Evolutionary conservation across 2,329 filamentous ascomycete genomes (phyloP), one percentile per base, ranked within the genome.

Genomic region (Mollisia scopiformis): DNA sequence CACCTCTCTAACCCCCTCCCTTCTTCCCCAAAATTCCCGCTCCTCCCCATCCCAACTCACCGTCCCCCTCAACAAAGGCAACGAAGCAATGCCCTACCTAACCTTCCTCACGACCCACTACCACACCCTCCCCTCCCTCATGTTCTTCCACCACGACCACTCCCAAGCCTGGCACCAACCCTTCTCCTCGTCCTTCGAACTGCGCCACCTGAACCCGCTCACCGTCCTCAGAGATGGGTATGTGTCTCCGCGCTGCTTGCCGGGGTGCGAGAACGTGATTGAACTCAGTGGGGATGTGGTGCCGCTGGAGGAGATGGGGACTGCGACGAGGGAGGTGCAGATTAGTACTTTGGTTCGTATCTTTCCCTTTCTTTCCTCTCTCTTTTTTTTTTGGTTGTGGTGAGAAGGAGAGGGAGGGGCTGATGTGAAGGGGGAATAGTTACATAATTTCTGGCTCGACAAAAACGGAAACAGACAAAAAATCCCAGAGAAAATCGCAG

Each of bases 91-190:
- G 80, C 79, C 80, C 23, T 82, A 83, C 67, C 74, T 84, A 14
- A 82, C 77, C 60, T 81, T 71, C 23, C 72, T 69, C 67, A 82
- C 87, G 67, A 84, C 87, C 70, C 79, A 84, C 72, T 88, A 89
- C 74, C 78, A 87, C 63, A 68, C 76, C 5, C 78, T 89, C 2
- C 80, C 84, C 2, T 84, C 87, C 58, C 77, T 88, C 60, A 77
- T 79, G 35, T 81, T 88, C 66, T 87, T 89, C 75, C 82, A 87
- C 73, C 86, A 88, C 70, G 79, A 84, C 25, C 83, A 88, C 66
- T 80, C 84, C 33, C 66, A 66, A 21, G 66, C 74, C 2, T 77
- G 75, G 75, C 75, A 77, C 55, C 68, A 73, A 27, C 62, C 75
- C 72, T 80, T 68, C 56, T 43, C 56, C 11, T 75, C 73, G 14